A percentile compares a stretch with the other conserved stretches of the same genome.
phyloP scores from a whole-genome alignment of 768 basidiomycete genomes.

The Lyophyllum semitale region DNA sequence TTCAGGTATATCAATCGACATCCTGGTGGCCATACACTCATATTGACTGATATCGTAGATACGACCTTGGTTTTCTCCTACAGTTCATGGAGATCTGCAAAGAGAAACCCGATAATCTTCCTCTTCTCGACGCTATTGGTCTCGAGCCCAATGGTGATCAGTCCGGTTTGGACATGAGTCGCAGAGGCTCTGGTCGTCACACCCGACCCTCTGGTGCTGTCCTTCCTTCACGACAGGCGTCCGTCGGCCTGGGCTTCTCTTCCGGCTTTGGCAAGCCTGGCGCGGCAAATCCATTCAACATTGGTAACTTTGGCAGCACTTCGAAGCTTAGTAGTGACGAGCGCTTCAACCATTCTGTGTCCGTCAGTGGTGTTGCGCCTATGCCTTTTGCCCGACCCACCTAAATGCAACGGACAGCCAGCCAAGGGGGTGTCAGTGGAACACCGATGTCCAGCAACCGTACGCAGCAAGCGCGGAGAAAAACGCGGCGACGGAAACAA shows the following conservation, averaged over 20 bases:
- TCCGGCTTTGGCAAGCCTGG: slow-evolving; percentile 51
- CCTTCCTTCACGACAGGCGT: slow-evolving; percentile 46
- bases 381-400: slow-evolving; percentile 57
- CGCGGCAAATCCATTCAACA: slow-evolving; percentile 45
- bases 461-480: slow-evolving; percentile 84
- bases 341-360: slow-evolving; percentile 64
- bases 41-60: slow-evolving; percentile 47
- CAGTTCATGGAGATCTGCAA: slow-evolving; percentile 96
- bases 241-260: slow-evolving; percentile 42
- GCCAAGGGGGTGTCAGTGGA: slow-evolving; percentile 59
- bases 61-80: slow-evolving; percentile 95
- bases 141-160: slow-evolving; percentile 73
- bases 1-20: slow-evolving; percentile 60
- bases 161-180: slow-evolving; percentile 47
- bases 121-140: slow-evolving; percentile 88
- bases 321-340: slow-evolving; percentile 71
- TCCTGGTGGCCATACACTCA: neutral
- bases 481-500: slow-evolving; percentile 64
- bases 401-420: slow-evolving; percentile 69
- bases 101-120: slow-evolving; percentile 91
- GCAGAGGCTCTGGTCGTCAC: slow-evolving; percentile 68
- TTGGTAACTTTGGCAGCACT: slow-evolving; percentile 67
- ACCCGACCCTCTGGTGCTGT: slow-evolving; percentile 46
- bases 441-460: slow-evolving; percentile 55
- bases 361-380: slow-evolving; percentile 53